Evolutionary conservation across 225 moss, liverwort and hornwort genomes (phyloP).

Genomic region (Lunularia cruciata): DNA sequence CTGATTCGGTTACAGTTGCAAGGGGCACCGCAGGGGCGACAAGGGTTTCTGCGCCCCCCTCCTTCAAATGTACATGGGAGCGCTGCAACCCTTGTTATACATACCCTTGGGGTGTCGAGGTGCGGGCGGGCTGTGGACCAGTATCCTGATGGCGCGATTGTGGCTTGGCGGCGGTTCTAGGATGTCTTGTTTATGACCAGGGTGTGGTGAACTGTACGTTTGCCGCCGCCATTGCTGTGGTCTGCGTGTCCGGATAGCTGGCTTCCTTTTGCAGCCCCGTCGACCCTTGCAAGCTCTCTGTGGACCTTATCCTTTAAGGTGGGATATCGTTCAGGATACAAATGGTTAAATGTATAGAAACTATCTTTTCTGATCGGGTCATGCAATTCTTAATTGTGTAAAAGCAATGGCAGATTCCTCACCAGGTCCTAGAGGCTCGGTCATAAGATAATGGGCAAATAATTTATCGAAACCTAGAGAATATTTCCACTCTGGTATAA

Average conservation of each 20-base stretch:
- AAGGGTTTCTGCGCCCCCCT: constrained; percentile 64
- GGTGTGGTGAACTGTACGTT: constrained; percentile 63
- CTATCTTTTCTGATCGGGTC: constrained; percentile 23
- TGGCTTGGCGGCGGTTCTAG: constrained; percentile 95
- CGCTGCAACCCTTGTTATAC: constrained; percentile 75
- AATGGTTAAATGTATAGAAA: constrained; percentile 25
- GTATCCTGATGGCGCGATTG: constrained; percentile 96
- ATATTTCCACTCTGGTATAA: too few species aligned
- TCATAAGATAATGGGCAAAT: too few species aligned
- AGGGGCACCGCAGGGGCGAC: constrained; percentile 53
- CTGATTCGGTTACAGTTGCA: constrained; percentile 52
- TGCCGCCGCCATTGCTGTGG: constrained; percentile 94
- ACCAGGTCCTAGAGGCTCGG: too few species aligned
- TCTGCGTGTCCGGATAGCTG: constrained; percentile 94
- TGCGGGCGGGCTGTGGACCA: constrained; percentile 92
- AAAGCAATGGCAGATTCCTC: background rate
- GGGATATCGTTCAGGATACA: constrained; percentile 53
- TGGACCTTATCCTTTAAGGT: constrained; percentile 73
- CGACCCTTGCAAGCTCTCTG: constrained; percentile 66
- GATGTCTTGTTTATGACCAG: constrained; percentile 62
- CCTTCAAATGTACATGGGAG: constrained; percentile 43
- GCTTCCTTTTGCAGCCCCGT: constrained; percentile 88
- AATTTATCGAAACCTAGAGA: too few species aligned
- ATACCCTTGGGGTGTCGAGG: constrained; percentile 90
- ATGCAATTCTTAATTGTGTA: constrained; percentile 17